Percentiles rank a stretch among this genome's conserved stretches.
Evolutionary conservation across 1,139 yeast genomes (phyloP).

Genomic region (Scheffersomyces lignicola): DNA sequence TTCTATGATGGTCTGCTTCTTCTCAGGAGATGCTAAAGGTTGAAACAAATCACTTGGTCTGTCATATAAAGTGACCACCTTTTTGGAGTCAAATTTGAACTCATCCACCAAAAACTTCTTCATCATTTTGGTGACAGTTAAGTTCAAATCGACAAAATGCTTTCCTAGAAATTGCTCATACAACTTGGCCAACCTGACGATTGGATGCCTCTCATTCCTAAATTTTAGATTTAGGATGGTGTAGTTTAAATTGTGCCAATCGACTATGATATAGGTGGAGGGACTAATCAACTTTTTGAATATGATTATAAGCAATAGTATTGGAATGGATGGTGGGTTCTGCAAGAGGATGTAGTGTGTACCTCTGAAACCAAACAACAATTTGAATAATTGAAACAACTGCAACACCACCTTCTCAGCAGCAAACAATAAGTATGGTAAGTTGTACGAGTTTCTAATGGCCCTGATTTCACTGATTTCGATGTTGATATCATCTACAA

Average conservation of each 20-base stretch:
- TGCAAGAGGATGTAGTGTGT: slow-evolving; percentile 75
- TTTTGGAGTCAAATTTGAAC: slow-evolving; percentile 44
- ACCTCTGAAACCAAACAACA: slow-evolving; percentile 59
- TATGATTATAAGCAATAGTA: slow-evolving; percentile 61
- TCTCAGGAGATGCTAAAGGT: slow-evolving; percentile 33
- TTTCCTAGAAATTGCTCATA: slow-evolving; percentile 63
- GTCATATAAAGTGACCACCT: slow-evolving; percentile 60
- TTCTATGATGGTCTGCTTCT: slow-evolving; percentile 10
- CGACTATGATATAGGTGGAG: slow-evolving; percentile 68
- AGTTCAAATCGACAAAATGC: slow-evolving; percentile 53
- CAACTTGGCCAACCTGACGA: slow-evolving; percentile 57
- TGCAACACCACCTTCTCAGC: slow-evolving; percentile 60
- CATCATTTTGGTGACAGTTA: slow-evolving; percentile 83
- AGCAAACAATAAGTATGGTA: slow-evolving; percentile 64
- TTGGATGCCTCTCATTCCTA: slow-evolving; percentile 52
- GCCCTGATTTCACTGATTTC: slow-evolving; percentile 53
- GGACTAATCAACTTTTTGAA: slow-evolving; percentile 57
- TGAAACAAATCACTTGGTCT: slow-evolving; percentile 70
- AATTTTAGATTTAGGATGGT: slow-evolving; percentile 74
- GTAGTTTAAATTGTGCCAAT: slow-evolving; percentile 96
- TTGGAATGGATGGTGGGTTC: slow-evolving; percentile 93
- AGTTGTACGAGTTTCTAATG: slow-evolving; percentile 37
- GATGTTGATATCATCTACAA: slow-evolving; percentile 52
- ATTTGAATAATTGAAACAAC: slow-evolving; percentile 39
- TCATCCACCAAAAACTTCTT: slow-evolving; percentile 54